These are phyloP conservation scores for Acacia acuminata DNA, from an alignment of 306 rosid species.

Conservation along the genomic window DNA sequence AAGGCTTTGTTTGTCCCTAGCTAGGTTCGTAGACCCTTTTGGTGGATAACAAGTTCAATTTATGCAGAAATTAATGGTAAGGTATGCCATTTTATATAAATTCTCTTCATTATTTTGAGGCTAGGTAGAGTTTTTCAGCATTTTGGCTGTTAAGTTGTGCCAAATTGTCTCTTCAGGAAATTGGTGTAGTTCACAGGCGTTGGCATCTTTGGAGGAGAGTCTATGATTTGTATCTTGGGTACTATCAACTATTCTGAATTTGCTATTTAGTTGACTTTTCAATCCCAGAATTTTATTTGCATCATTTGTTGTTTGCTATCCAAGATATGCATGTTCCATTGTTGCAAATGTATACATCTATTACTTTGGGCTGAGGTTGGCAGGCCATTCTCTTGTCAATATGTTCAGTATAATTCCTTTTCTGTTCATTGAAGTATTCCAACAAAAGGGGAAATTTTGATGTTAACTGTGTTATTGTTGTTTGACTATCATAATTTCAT, in stretches of 20 bases:
- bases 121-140: conserved; percentile 19
- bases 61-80: conserved; percentile 90
- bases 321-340: conserved; percentile 19
- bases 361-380: neutral
- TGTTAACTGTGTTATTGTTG: neutral
- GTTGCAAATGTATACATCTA: neutral
- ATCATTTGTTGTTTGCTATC: neutral
- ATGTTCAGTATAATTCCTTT: neutral
- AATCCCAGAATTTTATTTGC: conserved; percentile 15
- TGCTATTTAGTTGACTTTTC: conserved; percentile 13
- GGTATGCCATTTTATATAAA: conserved; percentile 54
- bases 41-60: conserved; percentile 99
- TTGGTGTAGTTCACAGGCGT: conserved; percentile 94
- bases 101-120: conserved; percentile 9
- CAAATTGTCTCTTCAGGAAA: conserved; percentile 59
- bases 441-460: neutral
- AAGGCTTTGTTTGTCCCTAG: conserved; percentile 29
- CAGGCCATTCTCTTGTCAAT: neutral
- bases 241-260: conserved; percentile 37
- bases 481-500: neutral
- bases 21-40: conserved; percentile 95
- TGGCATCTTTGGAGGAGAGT: conserved; percentile 98
- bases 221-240: conserved; percentile 97
- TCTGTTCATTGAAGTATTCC: neutral
- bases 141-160: conserved; percentile 35